Conservation (phyloP, 2,329 filamentous ascomycete species). For the Aspergillus eucalypticola region DNA sequence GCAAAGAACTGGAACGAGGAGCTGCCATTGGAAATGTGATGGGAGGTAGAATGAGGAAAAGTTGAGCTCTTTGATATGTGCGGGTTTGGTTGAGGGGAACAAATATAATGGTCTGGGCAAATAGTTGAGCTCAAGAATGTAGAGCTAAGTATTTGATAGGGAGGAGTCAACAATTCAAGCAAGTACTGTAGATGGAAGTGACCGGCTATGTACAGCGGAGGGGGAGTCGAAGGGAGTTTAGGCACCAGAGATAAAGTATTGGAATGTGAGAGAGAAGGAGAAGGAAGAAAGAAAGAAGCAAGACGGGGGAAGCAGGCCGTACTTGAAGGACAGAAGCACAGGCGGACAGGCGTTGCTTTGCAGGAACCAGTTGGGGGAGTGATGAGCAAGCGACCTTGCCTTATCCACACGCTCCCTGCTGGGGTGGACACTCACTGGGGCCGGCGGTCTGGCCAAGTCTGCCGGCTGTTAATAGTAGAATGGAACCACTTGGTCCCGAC, state of each 20-base stretch:
- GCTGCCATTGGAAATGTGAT: conserved; percentile 41
- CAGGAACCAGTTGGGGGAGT: conserved; percentile 19
- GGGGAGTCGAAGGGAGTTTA: background rate
- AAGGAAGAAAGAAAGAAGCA: conserved; percentile 1
- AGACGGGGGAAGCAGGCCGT: conserved; percentile 10
- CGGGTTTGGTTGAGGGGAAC: background rate
- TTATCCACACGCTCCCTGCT: conserved; percentile 9
- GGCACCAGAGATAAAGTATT: conserved; percentile 1
- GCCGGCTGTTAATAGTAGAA: conserved; percentile 18
- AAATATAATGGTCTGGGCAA: conserved; percentile 2
- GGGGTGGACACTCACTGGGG: conserved; percentile 10
- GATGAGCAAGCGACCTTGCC: conserved; percentile 8
- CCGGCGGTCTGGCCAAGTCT: conserved; percentile 23
- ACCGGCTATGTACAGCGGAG: background rate
- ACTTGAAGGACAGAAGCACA: conserved; percentile 13
- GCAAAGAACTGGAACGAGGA: conserved; percentile 47
- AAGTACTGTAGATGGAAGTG: conserved; percentile 5
- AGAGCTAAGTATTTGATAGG: conserved; percentile 10
- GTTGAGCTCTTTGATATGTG: background rate
- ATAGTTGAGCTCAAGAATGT: conserved; percentile 17
- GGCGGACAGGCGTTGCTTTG: background rate
- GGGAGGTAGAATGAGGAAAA: background rate
- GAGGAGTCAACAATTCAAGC: conserved; percentile 12
- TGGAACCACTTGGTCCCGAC: conserved; percentile 12
- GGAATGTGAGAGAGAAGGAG: background rate